Percentiles rank a stretch among this genome's conserved stretches.
Conservation (phyloP, 2,329 filamentous ascomycete species). For the Stachybotrys elegans region DNA sequence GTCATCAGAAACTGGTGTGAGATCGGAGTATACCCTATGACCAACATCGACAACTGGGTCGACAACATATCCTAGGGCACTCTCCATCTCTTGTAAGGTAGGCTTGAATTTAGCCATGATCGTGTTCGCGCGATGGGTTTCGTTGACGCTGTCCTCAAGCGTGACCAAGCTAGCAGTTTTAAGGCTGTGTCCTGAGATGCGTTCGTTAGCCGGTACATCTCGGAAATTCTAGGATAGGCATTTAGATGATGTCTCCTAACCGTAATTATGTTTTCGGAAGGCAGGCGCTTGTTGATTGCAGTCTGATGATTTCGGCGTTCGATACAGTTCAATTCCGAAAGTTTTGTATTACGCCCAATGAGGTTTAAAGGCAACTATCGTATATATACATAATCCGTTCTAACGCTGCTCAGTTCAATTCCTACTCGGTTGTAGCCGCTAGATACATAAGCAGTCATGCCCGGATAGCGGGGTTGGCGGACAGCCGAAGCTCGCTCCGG, state of each 20-base stretch:
- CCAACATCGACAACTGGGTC: background rate
- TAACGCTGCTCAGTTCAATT: background rate
- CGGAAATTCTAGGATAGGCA: background rate
- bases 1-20: background rate
- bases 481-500: background rate
- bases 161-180: background rate
- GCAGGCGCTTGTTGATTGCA: no score
- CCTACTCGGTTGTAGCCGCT: background rate
- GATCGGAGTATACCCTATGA: conserved; percentile 3
- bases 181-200: background rate
- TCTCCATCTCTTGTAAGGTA: conserved; percentile 2
- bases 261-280: no score
- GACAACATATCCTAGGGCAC: conserved; percentile 1
- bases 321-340: background rate
- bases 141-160: background rate
- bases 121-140: background rate
- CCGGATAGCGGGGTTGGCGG: background rate
- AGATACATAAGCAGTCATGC: no score
- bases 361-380: background rate
- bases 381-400: background rate
- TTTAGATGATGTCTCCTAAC: background rate
- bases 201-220: background rate
- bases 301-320: no score
- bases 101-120: conserved; percentile 5
- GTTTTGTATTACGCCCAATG: background rate